Base-by-base conservation (phyloP, 176 grass and related monocot genomes). In the Aegilops bicornis region DNA sequence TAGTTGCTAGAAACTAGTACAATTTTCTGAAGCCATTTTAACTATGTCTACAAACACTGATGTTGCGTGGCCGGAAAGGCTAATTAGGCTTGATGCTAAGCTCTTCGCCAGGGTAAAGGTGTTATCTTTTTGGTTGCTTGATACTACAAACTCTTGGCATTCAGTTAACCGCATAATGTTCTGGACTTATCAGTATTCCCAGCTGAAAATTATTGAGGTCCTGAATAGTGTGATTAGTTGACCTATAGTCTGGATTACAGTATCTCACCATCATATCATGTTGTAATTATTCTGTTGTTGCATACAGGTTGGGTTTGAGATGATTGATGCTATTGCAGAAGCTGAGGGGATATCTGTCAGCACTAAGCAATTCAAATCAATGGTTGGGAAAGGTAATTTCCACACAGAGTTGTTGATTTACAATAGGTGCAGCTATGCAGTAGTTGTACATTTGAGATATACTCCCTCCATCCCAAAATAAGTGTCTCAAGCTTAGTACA, bases 251-350 rank as follows among this genome's bases (percentile, higher is more conserved):
- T 17, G 32, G 16, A 69, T 69, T 37, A 69, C 64, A 17, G 27
- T 32, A 69, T 19, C 17, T 35, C 30, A 35, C 66, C 20, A 54
- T 27, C 20, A 31, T 19, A 47, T 19, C 54, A 23, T 58, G 64
- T 77, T 74, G 72, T 39, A 33, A 69, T 31, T 29, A 19, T 42
- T 61, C 61, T 85, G 19, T 14, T 22, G 73, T 59, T 64, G 5
- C 19, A 58, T 45, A 60, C 72, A 95, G 91, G 90, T 98, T 35
- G 96, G 96, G n/a, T 98, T 98, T 86, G 96, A 96, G 84, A 86
- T 95, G 71, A 89, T 98, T 43, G 93, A 96, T 91, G 88, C 81
- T 72, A 92, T 98, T 47, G 91, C 91, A 71, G 96, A 98, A 86
- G 88, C 91, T 37, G 91, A 98, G 83, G 91, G 90, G 7, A 94